A percentile compares a stretch with the other conserved stretches of the same genome.
Evolutionary conservation across 129 eudicot genomes (phyloP).

Genomic region (Smallanthus sonchifolius): DNA sequence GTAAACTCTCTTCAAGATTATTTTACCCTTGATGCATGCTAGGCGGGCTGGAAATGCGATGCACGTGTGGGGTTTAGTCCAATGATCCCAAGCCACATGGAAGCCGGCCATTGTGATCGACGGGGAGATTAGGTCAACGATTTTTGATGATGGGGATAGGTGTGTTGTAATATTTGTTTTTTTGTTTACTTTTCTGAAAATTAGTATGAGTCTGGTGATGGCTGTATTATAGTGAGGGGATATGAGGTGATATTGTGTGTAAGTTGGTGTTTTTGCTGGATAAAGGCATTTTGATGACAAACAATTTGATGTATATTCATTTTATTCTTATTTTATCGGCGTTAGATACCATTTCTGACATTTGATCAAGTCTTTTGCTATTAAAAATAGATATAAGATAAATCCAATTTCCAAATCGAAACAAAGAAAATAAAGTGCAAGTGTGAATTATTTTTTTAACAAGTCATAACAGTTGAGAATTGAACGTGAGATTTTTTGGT

Average conservation of each 20-base stretch:
- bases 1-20: constrained; percentile 16
- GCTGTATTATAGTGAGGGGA: neutral
- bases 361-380: neutral
- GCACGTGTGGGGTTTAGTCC: neutral
- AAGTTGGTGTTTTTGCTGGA: neutral
- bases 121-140: neutral
- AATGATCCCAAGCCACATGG: neutral
- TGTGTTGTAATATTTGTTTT: neutral
- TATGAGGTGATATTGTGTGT: neutral
- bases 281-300: neutral
- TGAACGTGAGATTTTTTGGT: too few species aligned
- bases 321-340: neutral
- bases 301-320: neutral
- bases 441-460: too few species aligned
- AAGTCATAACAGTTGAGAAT: too few species aligned
- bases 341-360: neutral
- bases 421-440: too few species aligned
- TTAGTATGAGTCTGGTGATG: neutral
- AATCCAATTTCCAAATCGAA: too few species aligned
- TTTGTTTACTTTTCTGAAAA: neutral
- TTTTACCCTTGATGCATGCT: neutral
- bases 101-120: neutral
- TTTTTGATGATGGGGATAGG: neutral
- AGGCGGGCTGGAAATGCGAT: neutral
- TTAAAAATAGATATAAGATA: too few species aligned